Base-by-base conservation (phyloP, 768 basidiomycete genomes). In the Leccinum subgranulosum region DNA sequence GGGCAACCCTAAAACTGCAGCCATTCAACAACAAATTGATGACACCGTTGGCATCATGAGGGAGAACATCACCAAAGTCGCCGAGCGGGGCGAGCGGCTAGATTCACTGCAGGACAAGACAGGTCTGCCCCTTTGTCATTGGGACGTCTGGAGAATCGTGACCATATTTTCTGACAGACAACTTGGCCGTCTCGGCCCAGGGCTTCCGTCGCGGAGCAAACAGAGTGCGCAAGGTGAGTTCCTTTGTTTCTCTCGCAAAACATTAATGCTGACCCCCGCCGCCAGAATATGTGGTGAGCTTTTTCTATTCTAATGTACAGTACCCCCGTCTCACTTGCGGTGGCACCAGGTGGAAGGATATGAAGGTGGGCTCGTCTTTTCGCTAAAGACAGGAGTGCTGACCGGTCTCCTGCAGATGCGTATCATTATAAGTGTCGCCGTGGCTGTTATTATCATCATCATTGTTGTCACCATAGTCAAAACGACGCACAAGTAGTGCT, bases 91-190 rank as follows among this genome's bases (percentile, higher is more conserved):
- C 67, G 96, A 98, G 77, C 76, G 93, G 63, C 77, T 99, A 61
- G 94, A 98, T 69, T 88, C 89, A 50, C 76, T 98, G 62, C 96
- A 98, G 75, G 96, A 97, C 76, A 98, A 98, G 83, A 99, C 97
- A 53, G 95, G 96, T 96, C 64, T 64, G 88, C 15, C 80, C 19
- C n/a, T 25, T 51, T 31, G 41, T 49, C 33, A 27, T 51, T 19
- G 15, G 11, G 6, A 17, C 45, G 28, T 15, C 14, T 14, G 41
- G 3, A 4, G 23, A 17, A 14, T 25, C 14, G 21, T 39, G 51
- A 9, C 41, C 1, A 31, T 51, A 21, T 12, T 23, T 53, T 56
- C 52, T 47, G 17, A 52, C 65, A 97, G 97, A 99, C 76, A 97
- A 89, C 70, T 84, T 99, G 55, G 96, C 97, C 29, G 92, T 96